Percentiles rank a stretch among this genome's conserved stretches.
Conservation (phyloP, 2,329 filamentous ascomycete species). For the Nigrospora sphaerica region DNA sequence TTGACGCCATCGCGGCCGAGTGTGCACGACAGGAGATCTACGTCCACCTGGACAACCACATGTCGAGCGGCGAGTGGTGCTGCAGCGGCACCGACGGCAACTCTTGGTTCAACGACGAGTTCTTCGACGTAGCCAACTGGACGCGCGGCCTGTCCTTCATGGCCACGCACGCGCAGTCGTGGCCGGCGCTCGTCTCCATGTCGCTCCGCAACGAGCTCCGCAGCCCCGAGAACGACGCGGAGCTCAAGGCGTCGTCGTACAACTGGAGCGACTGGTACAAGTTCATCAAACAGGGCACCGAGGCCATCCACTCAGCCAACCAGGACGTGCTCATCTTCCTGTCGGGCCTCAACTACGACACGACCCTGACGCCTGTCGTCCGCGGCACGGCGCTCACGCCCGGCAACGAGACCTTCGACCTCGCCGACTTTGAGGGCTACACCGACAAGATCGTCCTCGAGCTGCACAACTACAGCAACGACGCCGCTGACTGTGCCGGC, state of each 20-base stretch:
- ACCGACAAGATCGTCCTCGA: constrained; percentile 51
- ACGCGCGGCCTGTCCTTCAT: constrained; percentile 52
- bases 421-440: constrained; percentile 39
- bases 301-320: constrained; percentile 43
- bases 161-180: constrained; percentile 45
- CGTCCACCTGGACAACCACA: constrained; percentile 55
- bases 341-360: constrained; percentile 52
- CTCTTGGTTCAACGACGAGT: constrained; percentile 53
- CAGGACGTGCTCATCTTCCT: constrained; percentile 48
- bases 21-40: constrained; percentile 47
- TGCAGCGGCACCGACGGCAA: constrained; percentile 49
- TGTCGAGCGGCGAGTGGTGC: constrained; percentile 52
- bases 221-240: constrained; percentile 28
- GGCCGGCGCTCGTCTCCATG: constrained; percentile 40
- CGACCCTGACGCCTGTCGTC: constrained; percentile 43
- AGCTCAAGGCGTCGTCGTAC: constrained; percentile 31
- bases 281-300: constrained; percentile 38
- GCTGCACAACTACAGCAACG: constrained; percentile 53
- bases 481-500: constrained; percentile 36
- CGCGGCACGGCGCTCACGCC: constrained; percentile 39
- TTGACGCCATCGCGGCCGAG: constrained; percentile 55
- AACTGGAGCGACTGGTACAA: constrained; percentile 51
- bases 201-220: constrained; percentile 49
- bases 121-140: constrained; percentile 55
- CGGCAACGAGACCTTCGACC: constrained; percentile 33